A percentile compares a stretch with the other conserved stretches of the same genome.
phyloP scores from a whole-genome alignment of 306 rosid species.

The Pterocarpus macrocarpus region DNA sequence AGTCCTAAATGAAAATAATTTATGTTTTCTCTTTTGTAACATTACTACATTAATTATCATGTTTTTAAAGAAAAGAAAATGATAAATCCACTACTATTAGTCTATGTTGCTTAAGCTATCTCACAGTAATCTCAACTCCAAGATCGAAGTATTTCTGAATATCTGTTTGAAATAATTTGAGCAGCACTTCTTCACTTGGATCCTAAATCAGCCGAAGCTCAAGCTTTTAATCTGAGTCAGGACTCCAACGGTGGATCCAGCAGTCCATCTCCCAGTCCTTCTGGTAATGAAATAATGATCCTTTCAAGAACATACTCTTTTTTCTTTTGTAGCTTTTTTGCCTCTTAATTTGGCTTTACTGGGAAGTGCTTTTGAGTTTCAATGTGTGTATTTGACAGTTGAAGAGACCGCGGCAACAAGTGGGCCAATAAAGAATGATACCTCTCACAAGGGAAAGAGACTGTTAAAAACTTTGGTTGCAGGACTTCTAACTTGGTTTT shows the following conservation, averaged over 20 bases:
- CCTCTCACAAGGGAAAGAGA: background rate
- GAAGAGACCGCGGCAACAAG: background rate
- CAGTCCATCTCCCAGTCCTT: constrained; percentile 49
- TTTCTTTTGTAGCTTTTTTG: background rate
- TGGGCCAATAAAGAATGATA: constrained; percentile 1
- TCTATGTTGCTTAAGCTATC: background rate
- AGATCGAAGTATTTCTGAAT: background rate
- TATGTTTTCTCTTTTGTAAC: background rate
- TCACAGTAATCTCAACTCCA: background rate
- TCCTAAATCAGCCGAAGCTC: constrained; percentile 73
- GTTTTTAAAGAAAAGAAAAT: background rate
- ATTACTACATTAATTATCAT: no score
- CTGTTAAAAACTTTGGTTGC: background rate
- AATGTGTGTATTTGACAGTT: background rate
- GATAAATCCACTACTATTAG: background rate
- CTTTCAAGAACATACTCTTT: background rate
- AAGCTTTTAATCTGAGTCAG: constrained; percentile 60
- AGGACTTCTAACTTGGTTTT: constrained; percentile 16
- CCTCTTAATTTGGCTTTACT: background rate
- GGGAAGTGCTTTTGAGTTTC: background rate
- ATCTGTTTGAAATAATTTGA: background rate
- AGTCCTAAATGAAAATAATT: background rate
- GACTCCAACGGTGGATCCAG: constrained; percentile 29
- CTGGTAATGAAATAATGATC: constrained; percentile 42
- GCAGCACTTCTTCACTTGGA: constrained; percentile 71